These are phyloP conservation scores for Phytophthora lateralis DNA, from an alignment of 352 stramenopile species.

Conservation along the genomic window DNA sequence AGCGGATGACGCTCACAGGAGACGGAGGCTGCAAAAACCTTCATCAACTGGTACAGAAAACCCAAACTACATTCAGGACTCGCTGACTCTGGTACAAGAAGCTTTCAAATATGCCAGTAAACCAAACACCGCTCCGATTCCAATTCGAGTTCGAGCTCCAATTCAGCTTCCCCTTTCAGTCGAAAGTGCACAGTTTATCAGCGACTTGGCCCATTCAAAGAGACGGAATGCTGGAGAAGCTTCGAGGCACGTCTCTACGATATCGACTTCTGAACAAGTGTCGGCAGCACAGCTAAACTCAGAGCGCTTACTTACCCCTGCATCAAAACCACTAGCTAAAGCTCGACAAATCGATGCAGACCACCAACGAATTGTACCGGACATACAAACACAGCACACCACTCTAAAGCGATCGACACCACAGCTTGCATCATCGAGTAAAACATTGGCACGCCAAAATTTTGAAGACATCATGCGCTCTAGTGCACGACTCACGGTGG, in stretches of 20 bases:
- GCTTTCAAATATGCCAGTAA: constrained; percentile 10
- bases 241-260: not conserved
- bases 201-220: constrained; percentile 7
- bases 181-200: constrained; percentile 18
- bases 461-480: not conserved
- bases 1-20: not conserved
- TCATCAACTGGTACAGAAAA: not conserved
- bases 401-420: not conserved
- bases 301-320: not conserved
- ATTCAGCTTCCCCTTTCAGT: constrained; percentile 16
- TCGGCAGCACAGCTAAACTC: not conserved
- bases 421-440: not conserved
- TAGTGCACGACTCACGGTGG: not conserved
- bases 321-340: not conserved
- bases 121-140: not conserved
- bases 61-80: not conserved
- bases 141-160: constrained; percentile 20
- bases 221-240: constrained; percentile 11
- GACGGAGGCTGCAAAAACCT: not conserved
- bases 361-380: not conserved
- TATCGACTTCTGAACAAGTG: not conserved
- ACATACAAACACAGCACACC: not conserved
- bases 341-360: not conserved
- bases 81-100: constrained; percentile 3
- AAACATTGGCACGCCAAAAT: not conserved